Base-by-base conservation (phyloP, 1,139 yeast species). In the Yamadazyma dushanensis region DNA sequence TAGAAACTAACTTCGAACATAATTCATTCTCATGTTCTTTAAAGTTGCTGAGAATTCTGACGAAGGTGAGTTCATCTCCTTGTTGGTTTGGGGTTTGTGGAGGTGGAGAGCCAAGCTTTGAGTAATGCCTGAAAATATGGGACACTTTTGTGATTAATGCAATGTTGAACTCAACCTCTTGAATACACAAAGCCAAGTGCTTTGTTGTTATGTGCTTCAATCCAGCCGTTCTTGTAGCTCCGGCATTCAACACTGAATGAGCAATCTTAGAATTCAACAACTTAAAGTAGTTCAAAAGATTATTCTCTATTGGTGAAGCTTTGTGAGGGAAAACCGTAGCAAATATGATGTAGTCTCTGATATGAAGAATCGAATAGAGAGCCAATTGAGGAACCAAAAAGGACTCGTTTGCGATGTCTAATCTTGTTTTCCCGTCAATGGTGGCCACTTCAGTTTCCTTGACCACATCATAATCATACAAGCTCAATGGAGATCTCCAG, bases 141-240 rank as follows among this genome's bases (percentile, higher is more conserved):
- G 56, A 56, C 2, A 58, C 36, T 16, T 35, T 29, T 2, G 41
- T 37, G 34, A 67, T 47, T 4, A 66, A 49, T 1, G 53, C 50
- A 9, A 64, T 44, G 61, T 57, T 47, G 65, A 69, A 57, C 61
- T 75, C 59, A 61, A 70, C 50, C 59, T 75, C 57, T 44, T 84
- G 89, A 2, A 83, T 77, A 27, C 87, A 78, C 26, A 84, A 64
- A 0, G 90, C 84, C 39, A 85, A 58, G 54, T 84, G 88, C 46
- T 80, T 81, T 2, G 90, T 83, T 4, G 88, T 81, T 32, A 85
- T 84, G 50, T 83, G 89, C 47, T 77, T 80, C 37, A 85, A 63
- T 0, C 88, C 89, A 0, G 90, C 88, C 0, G 88, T 77, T 43
- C 80, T 63, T 1, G 87, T 83, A 0, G 94, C 94, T 23, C 87